Evolutionary conservation across 495 filamentous ascomycete species (phyloP).

Genomic region (Neurospora tetraspora): DNA sequence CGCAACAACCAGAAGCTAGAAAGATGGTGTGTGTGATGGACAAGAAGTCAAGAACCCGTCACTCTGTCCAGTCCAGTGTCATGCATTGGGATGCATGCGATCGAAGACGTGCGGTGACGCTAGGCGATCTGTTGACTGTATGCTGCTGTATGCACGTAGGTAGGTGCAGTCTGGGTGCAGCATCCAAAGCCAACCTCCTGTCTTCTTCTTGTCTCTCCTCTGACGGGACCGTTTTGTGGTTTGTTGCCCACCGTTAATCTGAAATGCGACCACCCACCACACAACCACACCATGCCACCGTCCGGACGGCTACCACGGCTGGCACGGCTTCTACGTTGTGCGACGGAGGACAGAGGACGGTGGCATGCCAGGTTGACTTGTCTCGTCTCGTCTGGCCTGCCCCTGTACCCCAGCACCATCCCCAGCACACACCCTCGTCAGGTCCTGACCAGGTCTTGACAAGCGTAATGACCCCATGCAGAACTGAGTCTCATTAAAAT

Average conservation of each 20-base stretch:
- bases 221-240: neutral
- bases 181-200: neutral
- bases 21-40: neutral
- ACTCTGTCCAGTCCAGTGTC: neutral
- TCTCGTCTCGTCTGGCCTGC: neutral
- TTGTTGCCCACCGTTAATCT: neutral
- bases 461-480: neutral
- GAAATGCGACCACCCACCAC: neutral
- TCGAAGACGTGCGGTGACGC: neutral
- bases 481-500: neutral
- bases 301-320: neutral
- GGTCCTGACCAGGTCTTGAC: neutral
- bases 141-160: neutral
- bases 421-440: neutral
- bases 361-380: neutral
- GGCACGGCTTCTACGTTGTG: too few species aligned
- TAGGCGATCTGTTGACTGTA: neutral
- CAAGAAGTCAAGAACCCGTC: neutral
- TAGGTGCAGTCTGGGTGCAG: neutral
- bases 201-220: neutral
- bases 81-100: neutral
- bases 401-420: neutral
- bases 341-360: neutral
- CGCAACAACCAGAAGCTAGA: neutral
- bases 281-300: neutral